Evolutionary conservation across 176 grass and related monocot species (phyloP).

Genomic region (Triticum monococcum): DNA sequence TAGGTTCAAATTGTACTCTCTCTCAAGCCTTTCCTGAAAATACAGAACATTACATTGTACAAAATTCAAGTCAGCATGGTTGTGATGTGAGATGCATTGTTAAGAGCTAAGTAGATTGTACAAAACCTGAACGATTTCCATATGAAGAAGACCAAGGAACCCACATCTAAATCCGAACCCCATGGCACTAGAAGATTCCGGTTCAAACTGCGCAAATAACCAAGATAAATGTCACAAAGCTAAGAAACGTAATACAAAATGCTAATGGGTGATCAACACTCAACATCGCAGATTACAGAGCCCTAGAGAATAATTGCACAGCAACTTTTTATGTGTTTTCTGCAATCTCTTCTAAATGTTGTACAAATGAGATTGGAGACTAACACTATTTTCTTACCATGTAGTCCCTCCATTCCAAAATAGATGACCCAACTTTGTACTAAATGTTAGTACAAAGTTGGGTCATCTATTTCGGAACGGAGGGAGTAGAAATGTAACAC

Average conservation of each 20-base stretch:
- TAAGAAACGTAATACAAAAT: neutral
- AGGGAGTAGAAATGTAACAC: slow-evolving; percentile 8
- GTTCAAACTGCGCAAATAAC: slow-evolving; percentile 72
- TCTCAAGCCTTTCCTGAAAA: slow-evolving; percentile 98
- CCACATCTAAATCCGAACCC: slow-evolving; percentile 98
- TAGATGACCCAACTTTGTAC: too few species aligned
- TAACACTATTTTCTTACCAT: neutral
- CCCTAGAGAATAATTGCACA: neutral
- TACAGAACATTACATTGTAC: slow-evolving; percentile 29
- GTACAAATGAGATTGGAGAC: neutral
- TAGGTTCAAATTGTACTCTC: slow-evolving; percentile 94
- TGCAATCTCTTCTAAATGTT: slow-evolving; percentile 14
- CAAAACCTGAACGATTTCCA: slow-evolving; percentile 99
- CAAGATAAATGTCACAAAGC: slow-evolving; percentile 28
- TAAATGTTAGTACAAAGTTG: too few species aligned
- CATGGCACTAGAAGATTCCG: slow-evolving; percentile 94
- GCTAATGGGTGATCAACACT: neutral
- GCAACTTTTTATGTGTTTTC: neutral
- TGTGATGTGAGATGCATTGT: slow-evolving; percentile 35
- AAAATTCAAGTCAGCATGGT: slow-evolving; percentile 12
- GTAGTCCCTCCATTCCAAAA: too few species aligned
- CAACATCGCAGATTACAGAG: slow-evolving; percentile 11
- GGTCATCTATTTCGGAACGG: too few species aligned
- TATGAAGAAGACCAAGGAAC: slow-evolving; percentile 94
- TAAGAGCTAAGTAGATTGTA: slow-evolving; percentile 26